Evolutionary conservation across 2,329 filamentous ascomycete genomes (phyloP), one percentile per base, ranked within the genome.

Genomic region (Aspergillus clavatus): DNA sequence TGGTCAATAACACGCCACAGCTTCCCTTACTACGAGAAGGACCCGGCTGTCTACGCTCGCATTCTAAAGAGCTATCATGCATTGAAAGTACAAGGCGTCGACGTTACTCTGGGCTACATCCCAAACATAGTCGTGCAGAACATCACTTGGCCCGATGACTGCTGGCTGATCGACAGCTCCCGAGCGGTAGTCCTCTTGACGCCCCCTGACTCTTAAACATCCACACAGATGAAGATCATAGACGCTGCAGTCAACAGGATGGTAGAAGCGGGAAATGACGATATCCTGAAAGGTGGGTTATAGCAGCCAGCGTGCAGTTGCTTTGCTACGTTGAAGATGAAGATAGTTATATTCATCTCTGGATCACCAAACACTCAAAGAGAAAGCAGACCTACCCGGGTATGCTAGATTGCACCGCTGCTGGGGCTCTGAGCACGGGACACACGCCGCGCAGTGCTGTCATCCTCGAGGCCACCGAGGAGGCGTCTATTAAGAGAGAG

Each of bases 231-330:
- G 1, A 16, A 31, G 21, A 11, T 41, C 14, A 21, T 41, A 3
- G 12, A 26, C 3, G 10, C 21, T 16, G 18, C 26, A 19, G 8
- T 41, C 24, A 8, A 19, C 14, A 26, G 26, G n/a, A 41, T 41
- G 16, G 26, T 27, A 2, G 18, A 28, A 29, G 14, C 24, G 11
- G 39, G 39, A n/a, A 16, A 41, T 7, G 14, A 3, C 0, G 16
- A 24, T 5, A 28, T 50, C 1, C 36, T 53, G 0, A 19, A 38
- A 7, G 31, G 42, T 12, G 73, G 69, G 69, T 74, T 5, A 61
- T 73, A 3, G 72, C 65, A 2, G 70, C 67, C 40, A 70, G 71
- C 5, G 66, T 72, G 8, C 72, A 75, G 44, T 43, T 73, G 46
- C 64, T 60, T 0, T 68, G 62, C 1, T 74, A 65, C 45, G 62